Evolutionary conservation across 1,139 yeast species (phyloP).

Genomic region (Geotrichum histeridarum): DNA sequence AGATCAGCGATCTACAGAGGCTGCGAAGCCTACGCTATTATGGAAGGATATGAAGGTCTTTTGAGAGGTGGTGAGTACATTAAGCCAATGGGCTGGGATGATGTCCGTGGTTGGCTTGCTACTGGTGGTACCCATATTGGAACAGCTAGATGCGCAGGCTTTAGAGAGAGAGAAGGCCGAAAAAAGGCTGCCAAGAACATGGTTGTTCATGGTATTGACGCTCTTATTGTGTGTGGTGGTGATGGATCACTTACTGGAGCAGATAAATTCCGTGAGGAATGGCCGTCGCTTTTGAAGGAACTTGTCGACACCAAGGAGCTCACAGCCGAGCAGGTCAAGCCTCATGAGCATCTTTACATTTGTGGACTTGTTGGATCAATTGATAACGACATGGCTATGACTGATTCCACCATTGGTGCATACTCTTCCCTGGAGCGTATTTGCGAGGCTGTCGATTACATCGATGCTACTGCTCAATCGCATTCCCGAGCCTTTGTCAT

Average conservation of each 20-base stretch:
- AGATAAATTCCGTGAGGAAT: constrained; percentile 83
- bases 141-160: constrained; percentile 86
- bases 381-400: constrained; percentile 94
- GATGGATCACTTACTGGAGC: constrained; percentile 98
- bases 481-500: constrained; percentile 97
- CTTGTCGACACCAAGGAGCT: constrained; percentile 52
- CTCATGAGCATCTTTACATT: constrained; percentile 71
- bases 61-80: constrained; percentile 75
- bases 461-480: constrained; percentile 94
- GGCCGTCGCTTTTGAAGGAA: constrained; percentile 83
- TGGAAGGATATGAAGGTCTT: constrained; percentile 93
- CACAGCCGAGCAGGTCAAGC: constrained; percentile 51
- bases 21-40: constrained; percentile 91
- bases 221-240: constrained; percentile 96
- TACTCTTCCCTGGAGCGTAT: constrained; percentile 90
- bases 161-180: constrained; percentile 80
- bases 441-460: constrained; percentile 88
- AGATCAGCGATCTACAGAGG: constrained; percentile 81
- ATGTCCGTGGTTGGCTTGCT: constrained; percentile 85
- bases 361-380: constrained; percentile 96
- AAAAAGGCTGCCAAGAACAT: constrained; percentile 75
- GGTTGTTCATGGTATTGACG: constrained; percentile 87
- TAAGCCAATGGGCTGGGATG: constrained; percentile 81
- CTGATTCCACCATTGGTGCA: constrained; percentile 96
- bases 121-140: constrained; percentile 95